phyloP scores from a whole-genome alignment of 257 asterid genomes.

The Ocimum tenuiflorum region DNA sequence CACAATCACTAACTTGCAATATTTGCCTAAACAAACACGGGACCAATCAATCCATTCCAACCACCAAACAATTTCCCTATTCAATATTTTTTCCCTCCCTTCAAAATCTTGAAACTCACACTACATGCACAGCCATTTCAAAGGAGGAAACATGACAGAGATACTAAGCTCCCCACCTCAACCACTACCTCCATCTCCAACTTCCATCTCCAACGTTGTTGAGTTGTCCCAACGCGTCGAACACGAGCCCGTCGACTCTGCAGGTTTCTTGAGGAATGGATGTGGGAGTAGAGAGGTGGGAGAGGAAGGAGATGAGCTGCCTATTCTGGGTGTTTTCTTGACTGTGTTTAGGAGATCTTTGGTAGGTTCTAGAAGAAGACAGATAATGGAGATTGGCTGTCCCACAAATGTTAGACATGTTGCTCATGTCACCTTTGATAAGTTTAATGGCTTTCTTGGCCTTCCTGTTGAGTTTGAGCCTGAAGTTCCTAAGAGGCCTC shows the following conservation, averaged over 20 bases:
- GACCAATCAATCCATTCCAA: too few species aligned
- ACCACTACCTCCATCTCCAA: slow-evolving; percentile 33
- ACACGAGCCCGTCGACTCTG: slow-evolving; percentile 1
- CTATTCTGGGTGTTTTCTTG: slow-evolving; percentile 36
- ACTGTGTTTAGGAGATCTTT: too few species aligned
- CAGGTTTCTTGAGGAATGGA: slow-evolving; percentile 24
- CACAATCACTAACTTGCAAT: too few species aligned
- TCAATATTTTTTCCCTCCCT: too few species aligned
- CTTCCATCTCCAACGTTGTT: slow-evolving; percentile 46
- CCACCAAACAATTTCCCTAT: too few species aligned
- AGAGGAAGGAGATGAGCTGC: slow-evolving; percentile 19
- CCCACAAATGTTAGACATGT: slow-evolving; percentile 54
- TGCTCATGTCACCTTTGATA: slow-evolving; percentile 63
- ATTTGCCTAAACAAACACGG: too few species aligned
- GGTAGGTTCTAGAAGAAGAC: too few species aligned
- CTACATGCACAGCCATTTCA: too few species aligned
- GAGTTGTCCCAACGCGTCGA: slow-evolving; percentile 39
- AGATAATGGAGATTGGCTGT: slow-evolving; percentile 50
- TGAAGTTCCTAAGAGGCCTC: too few species aligned
- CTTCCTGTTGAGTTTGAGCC: too few species aligned
- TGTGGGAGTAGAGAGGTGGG: background rate
- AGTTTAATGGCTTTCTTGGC: slow-evolving; percentile 58
- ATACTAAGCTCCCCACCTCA: slow-evolving; percentile 43
- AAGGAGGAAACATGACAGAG: slow-evolving; percentile 35
- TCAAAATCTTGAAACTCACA: too few species aligned